Percentiles rank a stretch among this genome's conserved stretches.
phyloP scores from a whole-genome alignment of 192 early-diverging fungal species.

The Funneliformis geosporum region DNA sequence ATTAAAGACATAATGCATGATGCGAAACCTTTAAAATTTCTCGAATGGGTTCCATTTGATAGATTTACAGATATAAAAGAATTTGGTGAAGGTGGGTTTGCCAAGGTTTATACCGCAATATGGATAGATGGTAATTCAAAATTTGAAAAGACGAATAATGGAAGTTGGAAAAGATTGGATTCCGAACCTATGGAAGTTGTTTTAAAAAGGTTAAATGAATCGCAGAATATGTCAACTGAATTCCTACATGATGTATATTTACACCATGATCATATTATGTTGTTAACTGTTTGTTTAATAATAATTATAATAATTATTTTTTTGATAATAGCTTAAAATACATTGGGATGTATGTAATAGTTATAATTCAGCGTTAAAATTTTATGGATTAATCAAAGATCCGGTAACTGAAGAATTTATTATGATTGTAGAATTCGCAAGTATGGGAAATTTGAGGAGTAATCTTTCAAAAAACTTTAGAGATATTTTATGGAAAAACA shows the following conservation, averaged over 20 bases:
- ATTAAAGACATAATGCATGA: neutral
- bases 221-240: too few relatives aligned
- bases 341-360: too few relatives aligned
- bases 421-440: constrained; percentile 40
- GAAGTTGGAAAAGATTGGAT: too few relatives aligned
- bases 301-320: too few relatives aligned
- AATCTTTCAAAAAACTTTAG: constrained; percentile 39
- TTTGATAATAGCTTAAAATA: too few relatives aligned
- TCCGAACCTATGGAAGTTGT: too few relatives aligned
- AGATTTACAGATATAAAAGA: constrained; percentile 5
- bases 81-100: constrained; percentile 41
- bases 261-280: too few relatives aligned
- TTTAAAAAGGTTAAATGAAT: neutral
- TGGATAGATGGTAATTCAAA: neutral
- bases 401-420: constrained; percentile 38
- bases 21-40: neutral
- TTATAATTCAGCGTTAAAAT: neutral
- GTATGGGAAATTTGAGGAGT: constrained; percentile 39
- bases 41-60: constrained; percentile 12
- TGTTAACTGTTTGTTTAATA: too few relatives aligned
- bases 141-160: too few relatives aligned
- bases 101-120: constrained; percentile 34
- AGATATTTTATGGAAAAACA: constrained; percentile 37
- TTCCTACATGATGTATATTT: too few relatives aligned
- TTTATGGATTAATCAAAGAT: neutral